Percentiles rank a stretch among this genome's conserved stretches.
Evolutionary conservation across 345 rosid species (phyloP).

Genomic region (Camelina sativa): DNA sequence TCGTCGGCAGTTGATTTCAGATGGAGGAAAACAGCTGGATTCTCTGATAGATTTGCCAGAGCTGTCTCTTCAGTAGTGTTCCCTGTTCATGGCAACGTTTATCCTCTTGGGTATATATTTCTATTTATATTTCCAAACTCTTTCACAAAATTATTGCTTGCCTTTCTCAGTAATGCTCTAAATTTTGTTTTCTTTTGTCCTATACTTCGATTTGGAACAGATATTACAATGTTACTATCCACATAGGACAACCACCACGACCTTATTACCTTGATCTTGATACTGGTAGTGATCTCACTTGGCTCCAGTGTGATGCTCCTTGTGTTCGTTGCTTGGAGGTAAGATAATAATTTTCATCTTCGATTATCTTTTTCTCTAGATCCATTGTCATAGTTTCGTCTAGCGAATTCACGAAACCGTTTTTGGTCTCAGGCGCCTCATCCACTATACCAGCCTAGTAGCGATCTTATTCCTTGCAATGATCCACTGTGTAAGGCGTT

Average conservation of each 20-base stretch:
- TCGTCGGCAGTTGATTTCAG: conserved; percentile 51
- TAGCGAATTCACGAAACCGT: background rate
- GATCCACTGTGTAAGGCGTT: conserved; percentile 84
- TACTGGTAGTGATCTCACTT: conserved; percentile 95
- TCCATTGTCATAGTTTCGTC: conserved; percentile 14
- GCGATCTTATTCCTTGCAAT: conserved; percentile 63
- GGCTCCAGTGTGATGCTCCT: conserved; percentile 97
- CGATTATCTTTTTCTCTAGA: background rate
- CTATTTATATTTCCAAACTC: background rate
- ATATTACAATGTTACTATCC: conserved; percentile 74
- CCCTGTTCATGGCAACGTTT: conserved; percentile 77
- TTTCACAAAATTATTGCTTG: conserved; percentile 20
- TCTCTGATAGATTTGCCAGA: conserved; percentile 50
- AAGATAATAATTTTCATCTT: background rate
- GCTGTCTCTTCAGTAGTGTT: conserved; percentile 66
- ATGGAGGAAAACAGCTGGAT: conserved; percentile 45
- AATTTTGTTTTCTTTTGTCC: background rate
- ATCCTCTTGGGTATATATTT: conserved; percentile 63
- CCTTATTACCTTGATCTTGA: conserved; percentile 95
- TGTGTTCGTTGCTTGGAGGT: conserved; percentile 66
- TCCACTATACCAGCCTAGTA: conserved; percentile 76
- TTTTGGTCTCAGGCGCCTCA: conserved; percentile 74
- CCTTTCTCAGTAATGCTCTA: background rate
- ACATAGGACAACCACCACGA: conserved; percentile 75
- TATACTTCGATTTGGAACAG: conserved; percentile 43